Evolutionary conservation across 73 alveolate genomes (phyloP).

Genomic region (Paramecium pentaurelia): DNA sequence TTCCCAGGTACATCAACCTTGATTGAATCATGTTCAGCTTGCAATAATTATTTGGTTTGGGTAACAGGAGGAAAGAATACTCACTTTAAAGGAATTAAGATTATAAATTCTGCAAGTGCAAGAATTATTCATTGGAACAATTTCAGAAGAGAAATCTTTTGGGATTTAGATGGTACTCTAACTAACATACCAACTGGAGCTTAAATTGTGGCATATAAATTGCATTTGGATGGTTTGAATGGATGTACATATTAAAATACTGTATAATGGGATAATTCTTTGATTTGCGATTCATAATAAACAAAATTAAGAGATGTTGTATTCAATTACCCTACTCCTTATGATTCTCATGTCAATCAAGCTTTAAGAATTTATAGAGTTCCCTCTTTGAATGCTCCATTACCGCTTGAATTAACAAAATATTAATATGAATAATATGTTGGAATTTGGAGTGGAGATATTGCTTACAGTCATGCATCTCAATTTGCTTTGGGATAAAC

Average conservation of each 20-base stretch:
- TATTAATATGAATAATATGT: neutral
- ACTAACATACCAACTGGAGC: conserved; percentile 15
- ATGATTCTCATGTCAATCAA: neutral
- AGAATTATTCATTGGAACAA: conserved; percentile 33
- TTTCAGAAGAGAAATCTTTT: conserved; percentile 55
- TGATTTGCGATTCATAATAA: conserved; percentile 1
- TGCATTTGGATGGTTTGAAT: conserved; percentile 19
- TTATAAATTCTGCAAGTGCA: neutral
- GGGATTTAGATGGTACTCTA: conserved; percentile 64
- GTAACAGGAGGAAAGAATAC: conserved; percentile 54
- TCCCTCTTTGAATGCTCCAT: neutral
- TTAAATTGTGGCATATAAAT: conserved; percentile 37
- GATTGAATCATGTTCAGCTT: conserved; percentile 70
- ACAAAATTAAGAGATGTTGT: conserved; percentile 18
- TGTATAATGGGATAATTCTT: conserved; percentile 21
- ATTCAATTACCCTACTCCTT: conserved; percentile 40
- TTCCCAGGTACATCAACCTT: conserved; percentile 27
- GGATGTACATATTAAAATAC: neutral
- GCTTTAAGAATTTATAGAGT: neutral
- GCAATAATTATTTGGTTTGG: conserved; percentile 1
- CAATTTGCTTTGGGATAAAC: conserved; percentile 24
- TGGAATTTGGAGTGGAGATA: conserved; percentile 32
- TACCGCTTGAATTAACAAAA: neutral
- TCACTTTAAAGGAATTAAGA: neutral
- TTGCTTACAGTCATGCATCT: conserved; percentile 29